These are phyloP conservation scores for Akebia trifoliata DNA, from an alignment of 164 flowering plant genomes.

Conservation along the genomic window DNA sequence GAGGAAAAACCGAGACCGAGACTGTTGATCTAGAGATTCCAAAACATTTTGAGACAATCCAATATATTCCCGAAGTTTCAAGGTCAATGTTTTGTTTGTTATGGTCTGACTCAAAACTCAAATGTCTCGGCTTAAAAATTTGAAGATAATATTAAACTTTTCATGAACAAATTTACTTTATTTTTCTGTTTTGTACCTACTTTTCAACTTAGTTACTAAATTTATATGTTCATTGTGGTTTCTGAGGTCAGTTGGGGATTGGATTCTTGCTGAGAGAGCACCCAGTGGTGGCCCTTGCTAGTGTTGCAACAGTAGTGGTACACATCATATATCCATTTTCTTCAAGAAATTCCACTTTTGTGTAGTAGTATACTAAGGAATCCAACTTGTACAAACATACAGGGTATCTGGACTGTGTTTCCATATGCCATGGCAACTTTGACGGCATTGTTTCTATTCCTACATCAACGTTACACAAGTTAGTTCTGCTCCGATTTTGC, in stretches of 20 bases:
- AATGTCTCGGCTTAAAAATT: too few species aligned
- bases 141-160: too few species aligned
- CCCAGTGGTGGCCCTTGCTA: constrained; percentile 69
- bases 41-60: too few species aligned
- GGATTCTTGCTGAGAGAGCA: constrained; percentile 74
- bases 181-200: neutral
- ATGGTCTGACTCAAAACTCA: too few species aligned
- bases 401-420: constrained; percentile 81
- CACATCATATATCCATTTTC: constrained; percentile 4
- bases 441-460: constrained; percentile 52
- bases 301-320: constrained; percentile 86
- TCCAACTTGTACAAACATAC: constrained; percentile 23
- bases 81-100: too few species aligned
- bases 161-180: neutral
- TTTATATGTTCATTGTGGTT: neutral
- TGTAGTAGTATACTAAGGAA: neutral
- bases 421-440: constrained; percentile 68
- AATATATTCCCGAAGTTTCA: too few species aligned
- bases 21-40: too few species aligned
- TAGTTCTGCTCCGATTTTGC: constrained; percentile 12
- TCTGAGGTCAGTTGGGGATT: constrained; percentile 45
- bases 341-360: neutral
- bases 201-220: neutral
- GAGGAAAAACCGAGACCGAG: too few species aligned
- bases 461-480: constrained; percentile 36